phyloP scores from a whole-genome alignment of 1,284 basidiomycete species.

The Bondarzewia mesenterica region DNA sequence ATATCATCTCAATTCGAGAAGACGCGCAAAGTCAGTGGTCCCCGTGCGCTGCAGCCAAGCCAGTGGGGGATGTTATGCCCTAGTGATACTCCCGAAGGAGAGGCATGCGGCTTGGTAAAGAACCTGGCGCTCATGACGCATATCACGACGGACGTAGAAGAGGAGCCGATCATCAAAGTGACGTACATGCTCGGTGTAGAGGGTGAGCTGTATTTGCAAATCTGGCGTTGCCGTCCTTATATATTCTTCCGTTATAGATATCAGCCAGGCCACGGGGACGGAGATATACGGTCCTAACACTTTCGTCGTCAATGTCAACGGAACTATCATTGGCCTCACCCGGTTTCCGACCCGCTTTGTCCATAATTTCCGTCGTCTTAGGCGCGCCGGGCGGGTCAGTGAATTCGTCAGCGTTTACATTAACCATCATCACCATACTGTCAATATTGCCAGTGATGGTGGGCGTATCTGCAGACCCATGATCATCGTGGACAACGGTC shows the following conservation, averaged over 20 bases:
- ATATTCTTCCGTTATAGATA: constrained; percentile 48
- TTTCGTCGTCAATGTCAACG: constrained; percentile 96
- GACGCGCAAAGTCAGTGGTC: constrained; percentile 97
- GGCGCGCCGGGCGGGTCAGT: constrained; percentile 86
- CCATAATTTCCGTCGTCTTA: constrained; percentile 82
- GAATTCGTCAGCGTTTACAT: constrained; percentile 98
- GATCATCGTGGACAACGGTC: constrained; percentile 91
- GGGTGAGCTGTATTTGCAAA: constrained; percentile 38
- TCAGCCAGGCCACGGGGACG: constrained; percentile 85
- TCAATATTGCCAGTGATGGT: constrained; percentile 96
- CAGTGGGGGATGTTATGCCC: constrained; percentile 99
- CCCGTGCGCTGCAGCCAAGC: constrained; percentile 93
- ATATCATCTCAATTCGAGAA: constrained; percentile 99
- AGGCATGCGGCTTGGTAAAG: constrained; percentile 98
- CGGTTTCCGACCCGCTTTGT: constrained; percentile 86
- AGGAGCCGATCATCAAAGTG: constrained; percentile 86
- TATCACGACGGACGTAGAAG: constrained; percentile 98
- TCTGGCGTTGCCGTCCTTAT: constrained; percentile 7
- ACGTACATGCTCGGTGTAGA: constrained; percentile 95
- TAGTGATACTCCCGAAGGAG: constrained; percentile 98
- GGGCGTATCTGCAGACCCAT: constrained; percentile 97
- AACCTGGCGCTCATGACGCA: constrained; percentile 99
- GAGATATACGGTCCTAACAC: constrained; percentile 92
- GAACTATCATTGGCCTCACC: constrained; percentile 91
- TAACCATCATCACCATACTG: constrained; percentile 91